Percentiles rank a stretch among this genome's conserved stretches.
Evolutionary conservation across 2,329 filamentous ascomycete genomes (phyloP).

Genomic region (Emergomyces africanus): DNA sequence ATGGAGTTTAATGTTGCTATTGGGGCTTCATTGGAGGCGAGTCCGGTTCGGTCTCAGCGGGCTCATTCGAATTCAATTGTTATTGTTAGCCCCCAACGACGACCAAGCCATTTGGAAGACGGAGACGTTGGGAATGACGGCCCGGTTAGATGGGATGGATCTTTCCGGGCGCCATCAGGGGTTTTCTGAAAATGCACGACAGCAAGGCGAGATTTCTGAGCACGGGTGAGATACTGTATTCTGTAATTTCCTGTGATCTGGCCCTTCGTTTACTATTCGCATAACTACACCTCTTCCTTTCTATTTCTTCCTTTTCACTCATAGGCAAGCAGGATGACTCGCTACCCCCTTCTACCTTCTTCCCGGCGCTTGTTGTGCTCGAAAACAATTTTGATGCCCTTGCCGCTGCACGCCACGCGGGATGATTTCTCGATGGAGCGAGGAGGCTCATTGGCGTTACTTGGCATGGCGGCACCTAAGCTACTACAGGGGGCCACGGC

Average conservation of each 20-base stretch:
- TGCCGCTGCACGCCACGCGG: background rate
- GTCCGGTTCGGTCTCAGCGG: background rate
- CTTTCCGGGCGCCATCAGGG: background rate
- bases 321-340: background rate
- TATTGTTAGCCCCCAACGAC: background rate
- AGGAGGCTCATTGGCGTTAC: background rate
- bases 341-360: too few species aligned
- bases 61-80: slow-evolving; percentile 1
- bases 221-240: too few species aligned
- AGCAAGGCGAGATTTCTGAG: background rate
- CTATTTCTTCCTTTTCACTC: background rate
- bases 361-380: too few species aligned
- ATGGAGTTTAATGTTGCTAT: slow-evolving; percentile 1
- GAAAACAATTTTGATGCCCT: too few species aligned
- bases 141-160: background rate
- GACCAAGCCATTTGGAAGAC: background rate
- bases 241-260: background rate
- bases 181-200: background rate
- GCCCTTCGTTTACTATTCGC: background rate
- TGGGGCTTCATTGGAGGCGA: background rate
- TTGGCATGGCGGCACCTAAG: background rate
- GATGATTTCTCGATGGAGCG: background rate
- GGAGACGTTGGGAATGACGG: background rate
- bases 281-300: background rate
- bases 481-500: background rate